Conservation (phyloP, 495 filamentous ascomycete species). For the Xylaria telfairii region DNA sequence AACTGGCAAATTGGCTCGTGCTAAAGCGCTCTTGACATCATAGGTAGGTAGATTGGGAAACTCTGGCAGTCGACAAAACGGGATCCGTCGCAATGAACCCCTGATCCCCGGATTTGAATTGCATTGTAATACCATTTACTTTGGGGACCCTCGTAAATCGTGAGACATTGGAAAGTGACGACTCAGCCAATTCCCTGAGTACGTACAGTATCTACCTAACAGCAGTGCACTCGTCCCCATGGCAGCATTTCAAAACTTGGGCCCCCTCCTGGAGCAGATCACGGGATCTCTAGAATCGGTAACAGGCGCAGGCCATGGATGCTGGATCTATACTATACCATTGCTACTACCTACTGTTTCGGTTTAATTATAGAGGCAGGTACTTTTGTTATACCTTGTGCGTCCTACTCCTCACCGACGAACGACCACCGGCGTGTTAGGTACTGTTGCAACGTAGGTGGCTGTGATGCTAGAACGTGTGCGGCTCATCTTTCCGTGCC, state of each 20-base stretch:
- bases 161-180: slow-evolving; percentile 1
- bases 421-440: background rate
- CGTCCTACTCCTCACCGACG: background rate
- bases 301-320: background rate
- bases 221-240: too few species aligned
- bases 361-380: slow-evolving; percentile 3
- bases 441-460: background rate
- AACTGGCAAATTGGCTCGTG: slow-evolving; percentile 1
- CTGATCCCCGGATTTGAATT: slow-evolving; percentile 20
- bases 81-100: slow-evolving; percentile 18
- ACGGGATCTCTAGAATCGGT: background rate
- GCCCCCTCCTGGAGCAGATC: background rate
- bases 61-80: slow-evolving; percentile 1
- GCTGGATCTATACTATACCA: background rate
- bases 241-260: background rate
- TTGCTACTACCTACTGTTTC: too few species aligned
- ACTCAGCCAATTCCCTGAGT: background rate
- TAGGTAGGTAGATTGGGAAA: background rate
- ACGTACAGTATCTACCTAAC: too few species aligned
- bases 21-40: background rate
- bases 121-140: slow-evolving; percentile 8
- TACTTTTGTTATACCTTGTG: slow-evolving; percentile 2
- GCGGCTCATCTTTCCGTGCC: slow-evolving; percentile 8
- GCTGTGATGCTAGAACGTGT: background rate
- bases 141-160: background rate